Evolutionary conservation across 140 eudicot species (phyloP).

Genomic region (Flaveria floridana): DNA sequence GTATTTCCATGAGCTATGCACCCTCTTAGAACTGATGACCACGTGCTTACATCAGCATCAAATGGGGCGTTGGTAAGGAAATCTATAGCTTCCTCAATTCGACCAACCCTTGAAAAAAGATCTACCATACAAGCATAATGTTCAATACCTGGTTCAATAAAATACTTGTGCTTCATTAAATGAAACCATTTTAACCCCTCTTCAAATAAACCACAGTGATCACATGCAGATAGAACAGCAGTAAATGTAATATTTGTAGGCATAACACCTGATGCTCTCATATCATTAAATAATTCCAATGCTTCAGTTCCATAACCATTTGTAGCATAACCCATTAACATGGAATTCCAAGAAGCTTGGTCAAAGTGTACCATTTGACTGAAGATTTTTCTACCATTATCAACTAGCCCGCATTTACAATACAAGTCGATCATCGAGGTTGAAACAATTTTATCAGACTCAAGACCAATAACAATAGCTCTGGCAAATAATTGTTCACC

Average conservation of each 20-base stretch:
- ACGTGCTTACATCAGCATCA: slow-evolving; percentile 68
- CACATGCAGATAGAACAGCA: slow-evolving; percentile 79
- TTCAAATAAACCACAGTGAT: slow-evolving; percentile 76
- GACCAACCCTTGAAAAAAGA: slow-evolving; percentile 73
- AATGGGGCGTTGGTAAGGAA: slow-evolving; percentile 57
- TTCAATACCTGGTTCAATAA: slow-evolving; percentile 61
- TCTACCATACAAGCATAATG: slow-evolving; percentile 86
- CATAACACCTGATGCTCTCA: slow-evolving; percentile 46
- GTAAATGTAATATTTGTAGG: slow-evolving; percentile 72
- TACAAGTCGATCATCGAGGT: slow-evolving; percentile 72
- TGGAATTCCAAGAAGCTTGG: slow-evolving; percentile 77
- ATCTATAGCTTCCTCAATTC: slow-evolving; percentile 58
- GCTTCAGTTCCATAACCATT: slow-evolving; percentile 80
- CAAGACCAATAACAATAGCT: slow-evolving; percentile 64
- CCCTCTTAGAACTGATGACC: slow-evolving; percentile 82
- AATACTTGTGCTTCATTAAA: slow-evolving; percentile 57
- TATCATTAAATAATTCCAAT: slow-evolving; percentile 52
- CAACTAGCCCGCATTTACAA: slow-evolving; percentile 77
- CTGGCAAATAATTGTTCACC: slow-evolving; percentile 81
- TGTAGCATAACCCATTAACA: slow-evolving; percentile 92
- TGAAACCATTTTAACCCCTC: slow-evolving; percentile 81
- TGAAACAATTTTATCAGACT: slow-evolving; percentile 52
- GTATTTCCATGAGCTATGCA: slow-evolving; percentile 67
- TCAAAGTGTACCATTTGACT: slow-evolving; percentile 54
- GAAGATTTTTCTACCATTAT: slow-evolving; percentile 55